phyloP scores from a whole-genome alignment of 2,329 filamentous ascomycete genomes.

The Dothideomycetes sp. region DNA sequence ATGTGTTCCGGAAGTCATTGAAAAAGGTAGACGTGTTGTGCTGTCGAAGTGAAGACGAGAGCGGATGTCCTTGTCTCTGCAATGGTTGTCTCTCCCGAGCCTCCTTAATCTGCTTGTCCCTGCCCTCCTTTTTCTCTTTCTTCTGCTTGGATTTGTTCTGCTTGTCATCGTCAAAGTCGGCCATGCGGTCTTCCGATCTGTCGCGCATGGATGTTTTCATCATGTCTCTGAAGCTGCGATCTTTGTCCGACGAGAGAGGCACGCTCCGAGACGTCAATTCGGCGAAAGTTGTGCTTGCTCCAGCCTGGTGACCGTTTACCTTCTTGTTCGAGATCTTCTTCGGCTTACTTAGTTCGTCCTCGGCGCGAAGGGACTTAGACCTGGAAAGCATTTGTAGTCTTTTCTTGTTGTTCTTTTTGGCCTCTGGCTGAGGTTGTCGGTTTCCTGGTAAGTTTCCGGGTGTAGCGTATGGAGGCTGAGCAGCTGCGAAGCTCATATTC shows the following conservation, averaged over 20 bases:
- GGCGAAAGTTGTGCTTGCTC: conserved; percentile 2
- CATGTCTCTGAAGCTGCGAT: conserved; percentile 57
- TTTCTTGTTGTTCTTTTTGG: conserved; percentile 8
- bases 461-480: too few species aligned
- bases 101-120: conserved; percentile 2
- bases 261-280: conserved; percentile 6
- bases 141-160: conserved; percentile 7
- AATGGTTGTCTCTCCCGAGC: too few species aligned
- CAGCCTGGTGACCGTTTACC: conserved; percentile 4
- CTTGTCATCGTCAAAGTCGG: conserved; percentile 20
- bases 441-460: too few species aligned
- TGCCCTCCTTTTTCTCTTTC: conserved; percentile 8
- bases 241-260: conserved; percentile 38
- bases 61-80: conserved; percentile 6
- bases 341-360: conserved; percentile 28
- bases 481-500: too few species aligned
- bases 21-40: conserved; percentile 7
- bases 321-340: conserved; percentile 8
- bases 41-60: conserved; percentile 2
- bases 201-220: conserved; percentile 55
- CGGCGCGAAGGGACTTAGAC: conserved; percentile 10
- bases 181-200: conserved; percentile 58
- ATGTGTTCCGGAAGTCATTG: conserved; percentile 50
- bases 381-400: conserved; percentile 10
- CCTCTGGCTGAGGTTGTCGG: not conserved